These are phyloP conservation scores for Komagataella kurtzmanii DNA, from an alignment of 805 yeast species.

Conservation along the genomic window DNA sequence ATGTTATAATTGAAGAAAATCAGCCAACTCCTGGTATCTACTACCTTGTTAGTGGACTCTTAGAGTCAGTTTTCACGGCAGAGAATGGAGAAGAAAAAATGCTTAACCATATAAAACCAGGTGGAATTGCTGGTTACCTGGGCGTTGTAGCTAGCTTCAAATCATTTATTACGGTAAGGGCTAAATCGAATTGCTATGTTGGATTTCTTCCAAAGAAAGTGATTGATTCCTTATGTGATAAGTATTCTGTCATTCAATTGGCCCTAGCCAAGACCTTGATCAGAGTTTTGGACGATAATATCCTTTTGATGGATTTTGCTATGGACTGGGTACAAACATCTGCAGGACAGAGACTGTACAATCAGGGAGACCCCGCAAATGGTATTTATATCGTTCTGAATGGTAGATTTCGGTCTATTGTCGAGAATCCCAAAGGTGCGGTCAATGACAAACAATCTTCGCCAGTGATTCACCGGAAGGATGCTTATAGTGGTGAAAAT, in stretches of 20 bases:
- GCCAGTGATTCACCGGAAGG: not conserved
- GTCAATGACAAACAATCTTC: not conserved
- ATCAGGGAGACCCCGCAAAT: conserved; percentile 78
- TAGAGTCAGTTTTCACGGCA: conserved; percentile 47
- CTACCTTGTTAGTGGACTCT: conserved; percentile 66
- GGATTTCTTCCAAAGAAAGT: conserved; percentile 58
- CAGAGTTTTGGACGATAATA: conserved; percentile 48
- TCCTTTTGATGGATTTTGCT: conserved; percentile 76
- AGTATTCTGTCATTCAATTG: conserved; percentile 61
- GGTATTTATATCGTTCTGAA: conserved; percentile 83
- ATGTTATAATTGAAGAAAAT: conserved; percentile 48
- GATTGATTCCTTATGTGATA: conserved; percentile 57
- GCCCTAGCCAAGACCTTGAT: conserved; percentile 67
- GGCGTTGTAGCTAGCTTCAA: conserved; percentile 70
- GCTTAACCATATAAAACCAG: conserved; percentile 50
- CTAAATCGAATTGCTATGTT: conserved; percentile 48
- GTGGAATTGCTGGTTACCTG: conserved; percentile 81
- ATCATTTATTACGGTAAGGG: conserved; percentile 60
- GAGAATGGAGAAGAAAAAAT: conserved; percentile 19
- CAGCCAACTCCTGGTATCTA: conserved; percentile 61
- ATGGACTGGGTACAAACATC: conserved; percentile 87
- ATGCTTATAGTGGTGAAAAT: not conserved
- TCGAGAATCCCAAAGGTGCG: conserved; percentile 8
- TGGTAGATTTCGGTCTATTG: conserved; percentile 69
- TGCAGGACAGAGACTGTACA: conserved; percentile 73